A percentile compares a stretch with the other conserved stretches of the same genome.
Conservation (phyloP, 2,329 filamentous ascomycete genomes). For the Cryphonectria nitschkei region DNA sequence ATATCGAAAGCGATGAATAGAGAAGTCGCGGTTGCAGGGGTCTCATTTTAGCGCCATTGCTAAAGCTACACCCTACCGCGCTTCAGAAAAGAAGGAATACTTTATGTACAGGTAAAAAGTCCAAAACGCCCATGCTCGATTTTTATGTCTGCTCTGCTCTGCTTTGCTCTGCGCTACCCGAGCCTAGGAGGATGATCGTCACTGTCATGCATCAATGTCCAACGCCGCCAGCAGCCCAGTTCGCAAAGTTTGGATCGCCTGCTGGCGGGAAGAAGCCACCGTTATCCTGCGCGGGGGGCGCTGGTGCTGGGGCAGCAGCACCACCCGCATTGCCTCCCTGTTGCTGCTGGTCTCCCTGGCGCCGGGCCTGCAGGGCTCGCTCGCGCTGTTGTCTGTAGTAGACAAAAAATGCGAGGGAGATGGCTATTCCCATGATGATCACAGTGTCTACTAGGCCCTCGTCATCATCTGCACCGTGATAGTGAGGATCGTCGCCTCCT, state of each 20-base stretch:
- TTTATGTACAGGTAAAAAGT: neutral
- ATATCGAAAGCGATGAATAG: neutral
- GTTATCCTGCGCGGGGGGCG: slow-evolving; percentile 29
- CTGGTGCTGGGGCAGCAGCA: slow-evolving; percentile 11
- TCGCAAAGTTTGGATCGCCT: slow-evolving; percentile 68
- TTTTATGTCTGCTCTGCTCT: slow-evolving; percentile 3
- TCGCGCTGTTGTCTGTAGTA: slow-evolving; percentile 79
- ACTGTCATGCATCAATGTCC: slow-evolving; percentile 53
- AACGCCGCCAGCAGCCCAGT: slow-evolving; percentile 67
- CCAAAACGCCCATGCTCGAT: slow-evolving; percentile 21
- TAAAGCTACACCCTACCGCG: slow-evolving; percentile 13
- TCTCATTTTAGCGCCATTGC: slow-evolving; percentile 20
- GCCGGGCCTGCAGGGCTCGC: slow-evolving; percentile 47
- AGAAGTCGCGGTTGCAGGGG: slow-evolving; percentile 19
- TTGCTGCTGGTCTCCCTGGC: slow-evolving; percentile 34
- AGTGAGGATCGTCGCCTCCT: slow-evolving; percentile 56
- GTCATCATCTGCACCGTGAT: slow-evolving; percentile 66
- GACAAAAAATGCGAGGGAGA: slow-evolving; percentile 74
- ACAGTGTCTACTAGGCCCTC: slow-evolving; percentile 84
- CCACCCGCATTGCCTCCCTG: slow-evolving; percentile 20
- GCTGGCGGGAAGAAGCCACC: slow-evolving; percentile 53
- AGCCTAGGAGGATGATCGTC: slow-evolving; percentile 27
- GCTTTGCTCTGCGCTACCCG: neutral
- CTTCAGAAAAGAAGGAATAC: neutral
- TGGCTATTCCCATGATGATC: slow-evolving; percentile 78